Evolutionary conservation across 2,329 filamentous ascomycete species (phyloP), one percentile per base, ranked within the genome.

Genomic region (Penicillium italicum): DNA sequence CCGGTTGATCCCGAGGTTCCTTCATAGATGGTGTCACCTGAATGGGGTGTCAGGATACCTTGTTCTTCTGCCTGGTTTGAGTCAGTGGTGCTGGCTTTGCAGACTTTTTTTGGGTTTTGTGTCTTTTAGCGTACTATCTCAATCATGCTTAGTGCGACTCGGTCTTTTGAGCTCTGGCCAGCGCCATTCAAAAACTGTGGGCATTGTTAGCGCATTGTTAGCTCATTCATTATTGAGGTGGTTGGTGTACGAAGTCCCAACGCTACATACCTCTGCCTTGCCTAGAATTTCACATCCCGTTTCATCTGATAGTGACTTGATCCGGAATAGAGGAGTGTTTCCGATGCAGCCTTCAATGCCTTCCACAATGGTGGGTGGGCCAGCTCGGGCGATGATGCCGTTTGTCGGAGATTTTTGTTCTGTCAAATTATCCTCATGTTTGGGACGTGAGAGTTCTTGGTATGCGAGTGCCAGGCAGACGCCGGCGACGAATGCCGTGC

Each of bases 1-100:
- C 94, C 94, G 0, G 94, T 99, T 70, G 90, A 96, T 57, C 94
- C 94, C 16, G 96, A 92, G 1, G 94, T 99, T 62, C 94, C 94
- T 77, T 99, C 94, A 74, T 97, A 99, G 67, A 99, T 91, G 41
- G 90, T 95, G 72, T 99, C 94, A 58, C 93, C 93, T 22, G 88
- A 86, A 63, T 88, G 80, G 0, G 94, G 93, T 0, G 81, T 82
- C 43, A 99, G 76, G 18, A 92, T 79, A 2, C 91, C 91, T 46
- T 82, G 77, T 58, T 84, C 81, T 79, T 99, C 94, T 41, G 92
- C 94, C 72, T 86, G 76, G 28, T 31, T 44, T 12, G 37, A 2
- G n/a, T 48, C 18, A 63, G 62, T 59, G 50, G 44, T 51, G 14
- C 20, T 42, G 26, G 16, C 4, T 26, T 41, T 50, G 9, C 1